These are phyloP conservation scores for Pachysandra terminalis DNA, from an alignment of 164 flowering plant genomes.

Conservation along the genomic window DNA sequence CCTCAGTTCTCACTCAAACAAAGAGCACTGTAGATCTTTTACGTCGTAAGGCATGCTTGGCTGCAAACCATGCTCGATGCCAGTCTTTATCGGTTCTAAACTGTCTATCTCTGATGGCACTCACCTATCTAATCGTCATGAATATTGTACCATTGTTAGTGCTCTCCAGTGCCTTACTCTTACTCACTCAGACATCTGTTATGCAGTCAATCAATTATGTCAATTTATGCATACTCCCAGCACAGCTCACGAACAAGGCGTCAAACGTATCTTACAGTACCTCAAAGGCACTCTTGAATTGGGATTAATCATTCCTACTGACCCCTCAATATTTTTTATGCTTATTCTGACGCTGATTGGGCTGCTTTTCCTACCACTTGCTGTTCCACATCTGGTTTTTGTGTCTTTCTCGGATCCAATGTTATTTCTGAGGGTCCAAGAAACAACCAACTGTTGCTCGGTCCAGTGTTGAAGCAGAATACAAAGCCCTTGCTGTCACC, in stretches of 20 bases:
- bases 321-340: not conserved
- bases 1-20: not conserved
- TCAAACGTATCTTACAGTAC: not conserved
- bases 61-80: too few species aligned
- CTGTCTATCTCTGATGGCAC: too few species aligned
- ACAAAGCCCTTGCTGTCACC: not conserved
- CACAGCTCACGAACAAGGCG: not conserved
- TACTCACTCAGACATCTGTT: too few species aligned
- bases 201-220: too few species aligned
- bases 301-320: not conserved
- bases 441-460: constrained; percentile 5
- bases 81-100: too few species aligned
- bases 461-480: constrained; percentile 2
- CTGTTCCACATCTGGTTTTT: not conserved
- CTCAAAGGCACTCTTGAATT: not conserved
- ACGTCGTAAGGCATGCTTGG: not conserved
- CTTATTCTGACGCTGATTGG: constrained; percentile 10
- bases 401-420: not conserved
- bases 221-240: too few species aligned
- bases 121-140: not conserved
- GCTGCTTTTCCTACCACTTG: not conserved
- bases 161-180: too few species aligned
- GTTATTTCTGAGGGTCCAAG: constrained; percentile 4
- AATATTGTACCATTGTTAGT: not conserved
- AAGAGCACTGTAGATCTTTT: not conserved